Evolutionary conservation across 129 eudicot genomes (phyloP).

Genomic region (Flaveria sonorensis): DNA sequence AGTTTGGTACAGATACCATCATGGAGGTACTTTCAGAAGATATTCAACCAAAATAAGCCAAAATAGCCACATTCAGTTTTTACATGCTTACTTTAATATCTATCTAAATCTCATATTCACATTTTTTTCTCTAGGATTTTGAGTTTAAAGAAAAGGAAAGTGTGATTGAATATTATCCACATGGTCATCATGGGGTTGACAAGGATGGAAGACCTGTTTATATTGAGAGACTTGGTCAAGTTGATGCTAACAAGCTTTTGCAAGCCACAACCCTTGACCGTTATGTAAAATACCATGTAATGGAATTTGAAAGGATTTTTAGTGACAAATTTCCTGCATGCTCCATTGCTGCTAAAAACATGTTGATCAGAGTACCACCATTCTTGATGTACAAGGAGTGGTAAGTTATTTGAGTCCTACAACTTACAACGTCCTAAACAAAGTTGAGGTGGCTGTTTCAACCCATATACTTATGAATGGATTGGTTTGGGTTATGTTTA

Average conservation of each 20-base stretch:
- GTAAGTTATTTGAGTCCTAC: slow-evolving; percentile 43
- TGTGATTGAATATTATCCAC: slow-evolving; percentile 85
- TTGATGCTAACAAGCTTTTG: slow-evolving; percentile 78
- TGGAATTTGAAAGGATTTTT: slow-evolving; percentile 91
- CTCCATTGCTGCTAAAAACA: slow-evolving; percentile 81
- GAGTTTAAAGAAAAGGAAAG: slow-evolving; percentile 80
- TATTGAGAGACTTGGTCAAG: slow-evolving; percentile 84
- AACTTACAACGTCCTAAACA: not conserved
- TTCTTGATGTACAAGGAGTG: slow-evolving; percentile 98
- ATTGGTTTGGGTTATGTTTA: not conserved
- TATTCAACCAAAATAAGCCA: not conserved
- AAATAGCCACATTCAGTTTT: not conserved
- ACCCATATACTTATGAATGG: not conserved
- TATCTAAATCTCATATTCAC: not conserved
- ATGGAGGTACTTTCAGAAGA: slow-evolving; percentile 52
- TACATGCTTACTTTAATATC: not conserved
- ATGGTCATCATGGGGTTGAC: slow-evolving; percentile 99
- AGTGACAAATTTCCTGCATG: slow-evolving; percentile 91
- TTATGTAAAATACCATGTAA: slow-evolving; percentile 80
- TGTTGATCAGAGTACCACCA: slow-evolving; percentile 95
- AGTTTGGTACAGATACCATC: slow-evolving; percentile 84
- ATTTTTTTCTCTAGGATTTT: slow-evolving; percentile 55
- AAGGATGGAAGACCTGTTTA: slow-evolving; percentile 90
- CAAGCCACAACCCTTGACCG: slow-evolving; percentile 96
- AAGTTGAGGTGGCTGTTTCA: not conserved